Conservation (phyloP, 2,329 filamentous ascomycete genomes). For the Metarhizium rileyi region DNA sequence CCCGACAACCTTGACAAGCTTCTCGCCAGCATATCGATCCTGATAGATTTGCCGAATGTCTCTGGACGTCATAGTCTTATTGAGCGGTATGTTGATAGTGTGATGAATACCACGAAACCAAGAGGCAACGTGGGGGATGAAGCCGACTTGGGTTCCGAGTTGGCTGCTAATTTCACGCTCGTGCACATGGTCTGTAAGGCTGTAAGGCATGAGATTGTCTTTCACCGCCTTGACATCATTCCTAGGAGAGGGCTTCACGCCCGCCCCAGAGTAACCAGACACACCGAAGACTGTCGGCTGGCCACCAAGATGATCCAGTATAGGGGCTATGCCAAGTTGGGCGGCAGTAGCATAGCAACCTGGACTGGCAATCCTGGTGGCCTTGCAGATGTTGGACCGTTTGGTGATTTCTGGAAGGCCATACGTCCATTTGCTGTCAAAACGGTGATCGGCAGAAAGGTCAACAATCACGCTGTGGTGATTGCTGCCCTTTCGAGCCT, state of each 20-base stretch:
- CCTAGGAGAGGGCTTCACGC: no score
- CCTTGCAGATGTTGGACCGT: no score
- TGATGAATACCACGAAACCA: slow-evolving; percentile 95
- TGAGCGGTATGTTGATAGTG: slow-evolving; percentile 82
- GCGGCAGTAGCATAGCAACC: no score
- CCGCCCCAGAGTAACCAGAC: no score
- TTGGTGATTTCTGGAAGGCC: no score
- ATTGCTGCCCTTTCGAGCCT: slow-evolving; percentile 46
- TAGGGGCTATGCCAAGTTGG: no score
- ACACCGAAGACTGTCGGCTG: no score
- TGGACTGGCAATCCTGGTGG: no score
- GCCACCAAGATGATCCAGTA: no score
- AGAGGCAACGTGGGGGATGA: slow-evolving; percentile 88
- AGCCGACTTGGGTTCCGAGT: slow-evolving; percentile 66
- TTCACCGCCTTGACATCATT: no score
- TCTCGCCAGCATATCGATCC: slow-evolving; percentile 91
- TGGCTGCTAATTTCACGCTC: slow-evolving; percentile 81
- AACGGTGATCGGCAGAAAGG: slow-evolving; percentile 89
- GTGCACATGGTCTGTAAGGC: slow-evolving; percentile 77
- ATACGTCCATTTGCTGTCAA: no score
- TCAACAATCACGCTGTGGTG: slow-evolving; percentile 75
- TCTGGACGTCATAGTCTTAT: slow-evolving; percentile 76
- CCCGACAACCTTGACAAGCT: slow-evolving; percentile 84
- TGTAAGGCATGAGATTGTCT: no score
- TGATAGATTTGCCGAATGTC: slow-evolving; percentile 94